Percentiles rank a stretch among this genome's conserved stretches.
These are phyloP conservation scores for Termitomyces sp. DNA, from an alignment of 768 basidiomycete genomes.

Conservation along the genomic window DNA sequence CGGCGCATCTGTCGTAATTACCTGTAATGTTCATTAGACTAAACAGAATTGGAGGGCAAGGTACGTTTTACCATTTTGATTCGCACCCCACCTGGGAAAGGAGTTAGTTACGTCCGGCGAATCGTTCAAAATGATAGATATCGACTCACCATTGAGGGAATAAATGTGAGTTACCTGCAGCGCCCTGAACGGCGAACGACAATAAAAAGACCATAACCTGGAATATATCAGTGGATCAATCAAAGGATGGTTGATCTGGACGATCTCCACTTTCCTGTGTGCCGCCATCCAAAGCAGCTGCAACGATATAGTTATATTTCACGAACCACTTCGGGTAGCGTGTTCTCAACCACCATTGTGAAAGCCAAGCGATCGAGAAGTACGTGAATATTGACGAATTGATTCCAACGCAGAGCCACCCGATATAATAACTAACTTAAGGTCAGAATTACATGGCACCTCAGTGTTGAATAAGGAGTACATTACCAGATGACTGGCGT, in stretches of 20 bases:
- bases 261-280: conserved; percentile 20
- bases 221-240: conserved; percentile 17
- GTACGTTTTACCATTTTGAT: conserved; percentile 37
- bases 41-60: too few relatives aligned
- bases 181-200: conserved; percentile 48
- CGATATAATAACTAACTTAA: conserved; percentile 34
- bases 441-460: background rate
- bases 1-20: conserved; percentile 31
- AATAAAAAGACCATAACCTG: conserved; percentile 55
- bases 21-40: conserved; percentile 14
- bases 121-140: background rate
- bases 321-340: conserved; percentile 42
- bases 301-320: conserved; percentile 36
- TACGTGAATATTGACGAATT: conserved; percentile 37
- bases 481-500: conserved; percentile 39
- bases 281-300: conserved; percentile 31
- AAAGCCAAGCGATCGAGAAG: conserved; percentile 36
- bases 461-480: background rate
- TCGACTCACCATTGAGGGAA: conserved; percentile 42
- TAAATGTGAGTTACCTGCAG: conserved; percentile 37
- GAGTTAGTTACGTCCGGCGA: background rate
- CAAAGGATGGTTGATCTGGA: background rate
- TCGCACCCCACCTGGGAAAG: conserved; percentile 41
- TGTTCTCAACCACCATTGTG: conserved; percentile 42
- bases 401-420: conserved; percentile 45